These are phyloP conservation scores for Pseudomonodictys pantanalensis DNA, from an alignment of 495 filamentous ascomycete genomes.

Conservation along the genomic window DNA sequence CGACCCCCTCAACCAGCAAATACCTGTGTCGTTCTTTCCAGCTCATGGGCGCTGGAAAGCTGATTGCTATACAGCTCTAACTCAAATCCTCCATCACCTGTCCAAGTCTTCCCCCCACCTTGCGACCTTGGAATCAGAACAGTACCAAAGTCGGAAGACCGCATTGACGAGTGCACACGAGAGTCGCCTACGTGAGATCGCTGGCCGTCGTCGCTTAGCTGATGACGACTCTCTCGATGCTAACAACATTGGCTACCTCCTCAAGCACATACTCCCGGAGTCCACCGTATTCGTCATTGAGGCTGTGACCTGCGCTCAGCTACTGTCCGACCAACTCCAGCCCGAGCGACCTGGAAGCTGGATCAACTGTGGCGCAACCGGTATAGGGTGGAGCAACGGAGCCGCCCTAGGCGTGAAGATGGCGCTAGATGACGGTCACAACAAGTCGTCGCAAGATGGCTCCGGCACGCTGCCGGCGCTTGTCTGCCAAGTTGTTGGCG, in stretches of 20 bases:
- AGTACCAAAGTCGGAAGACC: background rate
- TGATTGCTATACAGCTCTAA: conserved; percentile 41
- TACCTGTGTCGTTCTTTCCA: conserved; percentile 59
- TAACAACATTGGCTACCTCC: conserved; percentile 31
- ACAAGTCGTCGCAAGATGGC: conserved; percentile 21
- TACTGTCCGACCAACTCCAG: conserved; percentile 41
- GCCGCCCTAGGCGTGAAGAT: conserved; percentile 38
- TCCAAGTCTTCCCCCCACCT: conserved; percentile 1
- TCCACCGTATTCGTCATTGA: conserved; percentile 50
- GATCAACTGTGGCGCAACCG: conserved; percentile 43
- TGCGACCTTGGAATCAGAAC: background rate
- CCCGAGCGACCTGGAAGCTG: conserved; percentile 35
- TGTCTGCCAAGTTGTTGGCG: conserved; percentile 38
- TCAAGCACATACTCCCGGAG: conserved; percentile 32
- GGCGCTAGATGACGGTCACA: background rate
- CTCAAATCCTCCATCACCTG: conserved; percentile 38
- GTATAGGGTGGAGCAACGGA: conserved; percentile 45
- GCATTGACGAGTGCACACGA: background rate
- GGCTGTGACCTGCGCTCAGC: conserved; percentile 37
- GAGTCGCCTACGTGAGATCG: conserved; percentile 3
- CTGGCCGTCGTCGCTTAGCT: background rate
- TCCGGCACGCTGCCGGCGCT: conserved; percentile 37
- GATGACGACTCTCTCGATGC: conserved; percentile 5
- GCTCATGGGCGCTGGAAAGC: conserved; percentile 42
- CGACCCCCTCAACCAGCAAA: conserved; percentile 83